Percentiles rank a stretch among this genome's conserved stretches.
phyloP scores from a whole-genome alignment of 495 filamentous ascomycete species.

The Podospora appendiculata region DNA sequence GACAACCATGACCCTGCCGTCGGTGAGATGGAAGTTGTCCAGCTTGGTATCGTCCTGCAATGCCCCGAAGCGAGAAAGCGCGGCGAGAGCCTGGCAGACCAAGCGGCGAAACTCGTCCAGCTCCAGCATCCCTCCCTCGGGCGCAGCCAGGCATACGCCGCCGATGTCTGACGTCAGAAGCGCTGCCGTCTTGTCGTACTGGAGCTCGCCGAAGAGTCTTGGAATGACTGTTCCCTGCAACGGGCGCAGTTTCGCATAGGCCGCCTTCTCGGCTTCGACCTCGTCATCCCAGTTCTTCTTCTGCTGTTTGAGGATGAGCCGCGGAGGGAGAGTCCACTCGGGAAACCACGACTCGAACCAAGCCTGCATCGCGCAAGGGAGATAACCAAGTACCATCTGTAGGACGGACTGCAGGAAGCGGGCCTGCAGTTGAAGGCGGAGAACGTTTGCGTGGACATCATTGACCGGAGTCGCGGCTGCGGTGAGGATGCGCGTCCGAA shows the following conservation, averaged over 20 bases:
- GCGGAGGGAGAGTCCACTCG: constrained; percentile 9
- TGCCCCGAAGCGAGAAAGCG: constrained; percentile 2
- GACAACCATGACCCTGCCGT: constrained; percentile 7
- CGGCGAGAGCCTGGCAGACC: constrained; percentile 2
- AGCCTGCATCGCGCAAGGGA: not conserved
- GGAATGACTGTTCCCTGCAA: constrained; percentile 9
- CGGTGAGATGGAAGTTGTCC: constrained; percentile 9
- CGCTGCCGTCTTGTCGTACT: constrained; percentile 5
- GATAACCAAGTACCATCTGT: not conserved
- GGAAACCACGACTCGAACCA: constrained; percentile 8
- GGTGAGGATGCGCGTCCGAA: constrained; percentile 7
- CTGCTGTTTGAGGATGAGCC: constrained; percentile 7
- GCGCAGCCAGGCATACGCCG: constrained; percentile 1
- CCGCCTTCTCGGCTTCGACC: constrained; percentile 9
- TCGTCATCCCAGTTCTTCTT: constrained; percentile 9
- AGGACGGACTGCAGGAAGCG: not conserved
- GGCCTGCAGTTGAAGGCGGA: constrained; percentile 5
- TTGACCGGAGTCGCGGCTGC: constrained; percentile 3
- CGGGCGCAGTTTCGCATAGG: constrained; percentile 7
- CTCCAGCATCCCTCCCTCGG: constrained; percentile 6
- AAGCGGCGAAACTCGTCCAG: constrained; percentile 5
- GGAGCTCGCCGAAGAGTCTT: constrained; percentile 7
- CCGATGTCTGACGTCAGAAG: constrained; percentile 10
- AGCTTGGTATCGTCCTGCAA: constrained; percentile 7
- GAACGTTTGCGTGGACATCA: constrained; percentile 3